phyloP scores from a whole-genome alignment of 1,284 basidiomycete species.

The Marasmius oreades region DNA sequence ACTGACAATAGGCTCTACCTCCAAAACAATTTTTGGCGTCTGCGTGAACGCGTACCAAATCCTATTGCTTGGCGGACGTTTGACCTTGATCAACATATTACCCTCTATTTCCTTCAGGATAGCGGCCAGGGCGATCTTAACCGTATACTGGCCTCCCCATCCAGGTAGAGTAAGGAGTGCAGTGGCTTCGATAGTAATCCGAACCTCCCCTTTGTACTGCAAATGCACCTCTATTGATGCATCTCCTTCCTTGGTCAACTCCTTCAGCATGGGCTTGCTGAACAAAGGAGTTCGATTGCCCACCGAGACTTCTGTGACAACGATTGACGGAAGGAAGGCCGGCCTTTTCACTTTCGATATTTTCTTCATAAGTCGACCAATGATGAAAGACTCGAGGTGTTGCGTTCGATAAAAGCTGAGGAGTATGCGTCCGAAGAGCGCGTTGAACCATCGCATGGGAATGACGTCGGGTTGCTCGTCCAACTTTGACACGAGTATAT shows the following conservation, averaged over 20 bases:
- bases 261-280: slow-evolving; percentile 96
- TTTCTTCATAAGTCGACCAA: slow-evolving; percentile 90
- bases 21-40: slow-evolving; percentile 84
- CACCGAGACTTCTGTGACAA: slow-evolving; percentile 86
- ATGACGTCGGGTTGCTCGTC: slow-evolving; percentile 94
- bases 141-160: slow-evolving; percentile 85
- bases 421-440: slow-evolving; percentile 88
- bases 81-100: slow-evolving; percentile 87
- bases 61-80: slow-evolving; percentile 92
- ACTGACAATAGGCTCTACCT: slow-evolving; percentile 91
- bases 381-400: slow-evolving; percentile 80
- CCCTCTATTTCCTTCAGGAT: slow-evolving; percentile 88
- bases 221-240: slow-evolving; percentile 86
- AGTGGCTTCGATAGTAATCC: slow-evolving; percentile 87
- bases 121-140: slow-evolving; percentile 86
- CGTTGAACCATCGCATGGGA: slow-evolving; percentile 96
- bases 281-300: slow-evolving; percentile 81
- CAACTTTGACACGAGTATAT: slow-evolving; percentile 76
- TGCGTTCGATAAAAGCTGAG: slow-evolving; percentile 88
- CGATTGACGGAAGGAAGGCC: slow-evolving; percentile 80
- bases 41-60: slow-evolving; percentile 99
- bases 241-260: slow-evolving; percentile 89
- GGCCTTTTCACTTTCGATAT: slow-evolving; percentile 88
- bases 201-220: slow-evolving; percentile 80
- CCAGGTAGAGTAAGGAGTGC: slow-evolving; percentile 81